Conservation (phyloP, 2,329 filamentous ascomycete genomes). For the Aureobasidium sp. region DNA sequence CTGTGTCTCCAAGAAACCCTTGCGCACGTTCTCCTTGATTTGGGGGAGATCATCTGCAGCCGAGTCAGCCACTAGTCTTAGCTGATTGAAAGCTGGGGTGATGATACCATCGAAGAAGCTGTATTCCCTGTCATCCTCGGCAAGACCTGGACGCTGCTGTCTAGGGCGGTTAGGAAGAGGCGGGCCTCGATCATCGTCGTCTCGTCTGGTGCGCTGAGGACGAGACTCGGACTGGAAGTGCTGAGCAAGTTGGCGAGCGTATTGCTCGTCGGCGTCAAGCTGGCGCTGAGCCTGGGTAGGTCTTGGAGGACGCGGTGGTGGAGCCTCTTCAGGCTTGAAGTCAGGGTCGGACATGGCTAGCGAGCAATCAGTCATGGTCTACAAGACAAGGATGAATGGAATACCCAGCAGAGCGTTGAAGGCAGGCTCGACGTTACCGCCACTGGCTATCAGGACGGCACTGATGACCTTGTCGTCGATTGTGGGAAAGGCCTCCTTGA, state of each 20-base stretch:
- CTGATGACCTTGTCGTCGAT: conserved; percentile 76
- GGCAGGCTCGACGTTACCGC: conserved; percentile 80
- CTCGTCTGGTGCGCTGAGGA: conserved; percentile 29
- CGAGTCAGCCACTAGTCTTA: background rate
- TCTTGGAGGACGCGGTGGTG: conserved; percentile 71
- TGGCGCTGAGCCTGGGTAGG: conserved; percentile 59
- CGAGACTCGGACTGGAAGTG: conserved; percentile 54
- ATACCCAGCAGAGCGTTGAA: conserved; percentile 88
- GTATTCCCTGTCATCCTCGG: conserved; percentile 61
- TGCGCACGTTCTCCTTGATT: conserved; percentile 85
- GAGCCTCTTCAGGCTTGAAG: conserved; percentile 39
- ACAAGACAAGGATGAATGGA: conserved; percentile 17
- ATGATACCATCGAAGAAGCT: conserved; percentile 74
- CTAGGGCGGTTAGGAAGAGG: conserved; percentile 35
- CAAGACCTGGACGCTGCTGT: conserved; percentile 24
- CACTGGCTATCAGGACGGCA: conserved; percentile 78
- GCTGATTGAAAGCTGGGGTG: too few relatives aligned
- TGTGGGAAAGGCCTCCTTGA: conserved; percentile 87
- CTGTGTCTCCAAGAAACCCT: conserved; percentile 92
- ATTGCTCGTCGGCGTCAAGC: conserved; percentile 81
- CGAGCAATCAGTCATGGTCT: background rate
- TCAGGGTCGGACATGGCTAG: conserved; percentile 47
- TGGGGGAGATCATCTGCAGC: conserved; percentile 77
- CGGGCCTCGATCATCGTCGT: conserved; percentile 27
- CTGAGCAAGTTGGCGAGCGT: conserved; percentile 85